phyloP scores from a whole-genome alignment of 495 filamentous ascomycete species.

The Neurospora hispaniola region DNA sequence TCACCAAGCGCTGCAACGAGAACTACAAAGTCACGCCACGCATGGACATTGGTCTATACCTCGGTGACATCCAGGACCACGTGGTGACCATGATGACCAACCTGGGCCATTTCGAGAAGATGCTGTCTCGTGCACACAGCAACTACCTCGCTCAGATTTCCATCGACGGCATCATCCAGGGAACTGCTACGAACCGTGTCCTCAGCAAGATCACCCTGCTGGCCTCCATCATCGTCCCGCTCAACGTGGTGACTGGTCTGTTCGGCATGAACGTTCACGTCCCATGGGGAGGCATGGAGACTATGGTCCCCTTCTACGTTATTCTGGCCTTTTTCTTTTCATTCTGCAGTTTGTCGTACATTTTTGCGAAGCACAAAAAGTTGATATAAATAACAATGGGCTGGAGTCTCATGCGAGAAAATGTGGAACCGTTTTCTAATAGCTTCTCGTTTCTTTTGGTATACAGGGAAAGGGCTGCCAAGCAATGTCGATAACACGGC shows the following conservation, averaged over 20 bases:
- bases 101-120: constrained; percentile 91
- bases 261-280: constrained; percentile 96
- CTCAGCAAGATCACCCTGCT: constrained; percentile 92
- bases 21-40: constrained; percentile 89
- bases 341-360: constrained; percentile 46
- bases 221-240: constrained; percentile 88
- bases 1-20: constrained; percentile 96
- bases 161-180: constrained; percentile 75
- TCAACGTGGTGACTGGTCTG: constrained; percentile 89
- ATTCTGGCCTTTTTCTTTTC: constrained; percentile 58
- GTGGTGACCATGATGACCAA: constrained; percentile 99
- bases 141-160: constrained; percentile 94
- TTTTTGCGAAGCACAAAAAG: constrained; percentile 16
- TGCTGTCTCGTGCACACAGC: constrained; percentile 86
- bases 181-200: constrained; percentile 70
- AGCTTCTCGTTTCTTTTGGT: not conserved
- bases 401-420: not conserved
- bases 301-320: constrained; percentile 66
- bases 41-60: constrained; percentile 90
- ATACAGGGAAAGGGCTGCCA: not conserved
- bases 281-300: constrained; percentile 48
- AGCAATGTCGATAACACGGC: not conserved
- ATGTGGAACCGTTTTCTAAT: not conserved
- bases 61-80: constrained; percentile 97
- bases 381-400: constrained; percentile 12